Percentiles rank a stretch among this genome's conserved stretches.
These are phyloP conservation scores for Trypanosomatidae sp. DNA, from an alignment of 208 protist genomes.

Conservation along the genomic window DNA sequence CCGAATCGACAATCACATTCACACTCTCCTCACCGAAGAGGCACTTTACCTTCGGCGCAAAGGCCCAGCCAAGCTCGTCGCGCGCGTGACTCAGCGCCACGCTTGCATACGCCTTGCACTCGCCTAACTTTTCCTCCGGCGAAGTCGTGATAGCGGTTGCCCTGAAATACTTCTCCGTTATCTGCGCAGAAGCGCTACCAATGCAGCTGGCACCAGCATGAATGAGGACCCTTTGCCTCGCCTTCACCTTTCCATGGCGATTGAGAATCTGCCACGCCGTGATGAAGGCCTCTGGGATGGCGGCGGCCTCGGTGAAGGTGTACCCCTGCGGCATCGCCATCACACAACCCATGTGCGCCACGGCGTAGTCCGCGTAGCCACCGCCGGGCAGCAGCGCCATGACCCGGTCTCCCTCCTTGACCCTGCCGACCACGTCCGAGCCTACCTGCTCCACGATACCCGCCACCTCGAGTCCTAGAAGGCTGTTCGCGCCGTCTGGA, in stretches of 20 bases:
- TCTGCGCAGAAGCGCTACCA: constrained; percentile 76
- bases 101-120: constrained; percentile 57
- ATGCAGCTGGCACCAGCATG: constrained; percentile 90
- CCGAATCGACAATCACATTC: constrained; percentile 75
- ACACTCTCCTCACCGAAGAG: constrained; percentile 45
- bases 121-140: constrained; percentile 60
- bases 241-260: constrained; percentile 56
- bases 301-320: constrained; percentile 80
- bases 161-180: constrained; percentile 82
- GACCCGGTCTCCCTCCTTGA: constrained; percentile 83
- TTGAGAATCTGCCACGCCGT: constrained; percentile 91
- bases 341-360: constrained; percentile 57
- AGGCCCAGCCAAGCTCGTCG: constrained; percentile 48
- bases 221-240: constrained; percentile 75
- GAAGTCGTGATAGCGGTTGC: constrained; percentile 73
- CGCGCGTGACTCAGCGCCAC: constrained; percentile 50
- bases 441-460: constrained; percentile 78
- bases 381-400: constrained; percentile 91
- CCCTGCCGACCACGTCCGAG: constrained; percentile 24
- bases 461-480: constrained; percentile 89
- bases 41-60: constrained; percentile 56
- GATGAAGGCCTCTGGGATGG: constrained; percentile 92
- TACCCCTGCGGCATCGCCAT: constrained; percentile 84
- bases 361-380: constrained; percentile 90
- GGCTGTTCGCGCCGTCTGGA: constrained; percentile 56